phyloP scores from a whole-genome alignment of 345 rosid genomes.

The Boechera divaricarpa region DNA sequence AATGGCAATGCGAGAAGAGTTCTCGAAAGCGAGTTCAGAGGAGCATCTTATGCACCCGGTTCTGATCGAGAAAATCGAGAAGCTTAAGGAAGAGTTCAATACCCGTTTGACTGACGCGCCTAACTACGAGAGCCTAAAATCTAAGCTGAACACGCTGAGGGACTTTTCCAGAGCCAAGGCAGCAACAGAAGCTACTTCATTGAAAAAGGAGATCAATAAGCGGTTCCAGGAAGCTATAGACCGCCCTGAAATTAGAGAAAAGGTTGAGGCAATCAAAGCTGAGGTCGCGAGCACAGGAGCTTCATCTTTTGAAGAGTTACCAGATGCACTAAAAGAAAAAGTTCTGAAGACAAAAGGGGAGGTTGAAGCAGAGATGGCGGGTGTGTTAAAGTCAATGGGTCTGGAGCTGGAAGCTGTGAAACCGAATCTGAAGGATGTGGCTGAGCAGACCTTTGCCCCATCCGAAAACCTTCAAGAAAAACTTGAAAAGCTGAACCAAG shows the following conservation, averaged over 20 bases:
- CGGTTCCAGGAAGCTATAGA: conserved; percentile 63
- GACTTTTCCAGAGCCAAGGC: conserved; percentile 67
- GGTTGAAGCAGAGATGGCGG: conserved; percentile 59
- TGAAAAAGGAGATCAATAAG: conserved; percentile 58
- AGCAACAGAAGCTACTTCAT: conserved; percentile 46
- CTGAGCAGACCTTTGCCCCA: conserved; percentile 45
- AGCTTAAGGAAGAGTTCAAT: conserved; percentile 68
- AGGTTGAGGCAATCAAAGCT: conserved; percentile 65
- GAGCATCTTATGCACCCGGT: conserved; percentile 66
- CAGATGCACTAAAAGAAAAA: conserved; percentile 61
- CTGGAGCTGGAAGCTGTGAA: conserved; percentile 58
- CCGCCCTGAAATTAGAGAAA: conserved; percentile 67
- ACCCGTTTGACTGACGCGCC: conserved; percentile 60
- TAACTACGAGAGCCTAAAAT: conserved; percentile 62
- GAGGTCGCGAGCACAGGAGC: conserved; percentile 57
- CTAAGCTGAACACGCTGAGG: conserved; percentile 74
- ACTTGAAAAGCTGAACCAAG: conserved; percentile 57
- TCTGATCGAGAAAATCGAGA: conserved; percentile 61
- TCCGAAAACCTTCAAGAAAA: conserved; percentile 48
- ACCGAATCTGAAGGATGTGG: conserved; percentile 44
- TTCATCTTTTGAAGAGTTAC: conserved; percentile 60
- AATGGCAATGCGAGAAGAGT: conserved; percentile 54
- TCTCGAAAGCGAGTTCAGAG: conserved; percentile 55
- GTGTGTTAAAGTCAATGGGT: conserved; percentile 61
- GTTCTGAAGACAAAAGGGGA: conserved; percentile 56